Base-by-base conservation (phyloP, 2,329 filamentous ascomycete species). In the Xylaria sp. region DNA sequence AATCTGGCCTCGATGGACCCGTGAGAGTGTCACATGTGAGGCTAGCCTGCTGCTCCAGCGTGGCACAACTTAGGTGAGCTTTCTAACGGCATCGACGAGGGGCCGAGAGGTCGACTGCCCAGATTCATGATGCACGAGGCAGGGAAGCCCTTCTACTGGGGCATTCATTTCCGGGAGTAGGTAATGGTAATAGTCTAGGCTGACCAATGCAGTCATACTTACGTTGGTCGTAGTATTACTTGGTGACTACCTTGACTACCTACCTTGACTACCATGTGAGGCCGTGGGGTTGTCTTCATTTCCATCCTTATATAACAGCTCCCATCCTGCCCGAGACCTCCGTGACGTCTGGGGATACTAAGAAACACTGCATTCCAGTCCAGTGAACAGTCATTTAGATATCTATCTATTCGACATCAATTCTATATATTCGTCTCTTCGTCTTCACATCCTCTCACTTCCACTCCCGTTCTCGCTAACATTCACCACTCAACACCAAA, bases 261-360 rank as follows among this genome's bases (percentile, higher is more conserved):
- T 30, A 30, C 23, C 23, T 30, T 30, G 23, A 30, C 23, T 30
- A 30, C 23, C 23, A 30, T 30, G 23, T 6, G 52, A 58, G 34
- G 48, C 13, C 10, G 18, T 52, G n/a, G 47, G 30, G 30, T 13
- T 47, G 9, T 7, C 23, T 42, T 16, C 37, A 42, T 16, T 8
- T 47, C 46, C 13, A 47, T 2, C 23, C 52, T 49, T 56, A 57
- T 58, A 61, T 61, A 55, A 58, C 11, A 4, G 39, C 13, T 23
- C 30, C 2, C 23, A 42, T 6, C 61, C 47, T 23, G 8, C 16
- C 42, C 42, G 42, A n/a, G n/a, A 4, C 51, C 3, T 37, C 34
- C 18, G 34, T 42, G 30, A 52, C 44, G 19, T 59, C 10, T 30
- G 4, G 48, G 1, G 42, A 19, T 9, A 37, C 34, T 30, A 51